These are phyloP conservation scores for Solanum bulbocastanum DNA, from an alignment of 257 asterid species.

Conservation along the genomic window DNA sequence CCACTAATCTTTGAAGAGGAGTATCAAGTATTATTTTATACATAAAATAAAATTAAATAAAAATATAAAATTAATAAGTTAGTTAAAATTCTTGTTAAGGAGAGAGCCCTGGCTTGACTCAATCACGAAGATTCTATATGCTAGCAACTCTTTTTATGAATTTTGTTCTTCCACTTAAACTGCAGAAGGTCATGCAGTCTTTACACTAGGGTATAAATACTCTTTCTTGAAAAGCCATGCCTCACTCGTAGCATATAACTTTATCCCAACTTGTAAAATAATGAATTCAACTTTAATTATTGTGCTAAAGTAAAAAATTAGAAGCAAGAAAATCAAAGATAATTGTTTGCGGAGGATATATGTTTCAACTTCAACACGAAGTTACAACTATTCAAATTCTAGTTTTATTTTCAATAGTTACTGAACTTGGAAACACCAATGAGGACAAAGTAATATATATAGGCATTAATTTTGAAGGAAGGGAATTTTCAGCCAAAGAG, in stretches of 20 bases:
- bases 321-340: background rate
- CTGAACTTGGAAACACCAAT: background rate
- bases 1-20: background rate
- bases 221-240: background rate
- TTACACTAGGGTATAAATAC: background rate
- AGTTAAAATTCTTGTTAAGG: too few relatives aligned
- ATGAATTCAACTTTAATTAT: background rate
- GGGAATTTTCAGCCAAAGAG: background rate
- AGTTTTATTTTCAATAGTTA: background rate
- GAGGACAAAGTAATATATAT: background rate
- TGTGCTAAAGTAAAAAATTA: background rate
- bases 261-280: background rate
- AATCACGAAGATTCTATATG: background rate
- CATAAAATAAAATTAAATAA: too few relatives aligned
- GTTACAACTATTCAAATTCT: background rate
- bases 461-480: background rate
- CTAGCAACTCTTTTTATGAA: too few relatives aligned
- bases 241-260: background rate
- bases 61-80: too few relatives aligned
- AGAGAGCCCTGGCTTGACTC: too few relatives aligned
- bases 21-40: background rate
- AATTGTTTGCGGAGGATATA: background rate
- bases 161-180: too few relatives aligned
- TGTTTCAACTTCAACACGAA: background rate
- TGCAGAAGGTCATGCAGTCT: too few relatives aligned